These are phyloP conservation scores for Tagetes patula DNA, from an alignment of 129 eudicot species.

Conservation along the genomic window DNA sequence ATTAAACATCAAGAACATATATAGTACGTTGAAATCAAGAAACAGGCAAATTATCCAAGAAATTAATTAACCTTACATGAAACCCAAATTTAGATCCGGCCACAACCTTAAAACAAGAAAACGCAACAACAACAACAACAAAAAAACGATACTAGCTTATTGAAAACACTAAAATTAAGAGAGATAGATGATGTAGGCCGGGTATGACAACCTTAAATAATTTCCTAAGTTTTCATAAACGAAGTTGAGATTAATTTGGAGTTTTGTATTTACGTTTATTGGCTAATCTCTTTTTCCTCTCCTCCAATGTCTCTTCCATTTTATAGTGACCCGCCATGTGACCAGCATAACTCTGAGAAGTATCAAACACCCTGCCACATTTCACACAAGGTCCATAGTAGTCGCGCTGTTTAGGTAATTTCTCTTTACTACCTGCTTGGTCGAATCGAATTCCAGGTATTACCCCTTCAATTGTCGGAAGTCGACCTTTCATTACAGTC, in stretches of 20 bases:
- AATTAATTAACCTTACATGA: background rate
- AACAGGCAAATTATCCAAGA: background rate
- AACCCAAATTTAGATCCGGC: background rate
- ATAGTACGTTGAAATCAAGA: background rate
- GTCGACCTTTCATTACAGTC: background rate
- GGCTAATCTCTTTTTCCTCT: background rate
- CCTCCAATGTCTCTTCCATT: background rate
- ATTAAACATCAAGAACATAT: background rate
- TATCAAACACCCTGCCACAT: background rate
- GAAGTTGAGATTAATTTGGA: background rate
- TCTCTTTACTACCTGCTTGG: no score
- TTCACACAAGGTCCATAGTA: slow-evolving; percentile 9
- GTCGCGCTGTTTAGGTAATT: background rate
- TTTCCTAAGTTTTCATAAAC: background rate
- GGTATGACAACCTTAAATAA: no score
- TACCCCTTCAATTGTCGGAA: background rate
- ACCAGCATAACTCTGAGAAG: slow-evolving; percentile 1
- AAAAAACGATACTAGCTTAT: no score
- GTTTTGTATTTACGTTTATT: background rate
- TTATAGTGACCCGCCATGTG: slow-evolving; percentile 2
- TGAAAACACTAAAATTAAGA: no score
- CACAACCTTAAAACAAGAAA: background rate
- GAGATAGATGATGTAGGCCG: no score
- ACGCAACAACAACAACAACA: no score
- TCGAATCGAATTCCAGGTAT: background rate